These are phyloP conservation scores for Parachaetomium inaequale DNA, from an alignment of 495 filamentous ascomycete species.

Conservation along the genomic window DNA sequence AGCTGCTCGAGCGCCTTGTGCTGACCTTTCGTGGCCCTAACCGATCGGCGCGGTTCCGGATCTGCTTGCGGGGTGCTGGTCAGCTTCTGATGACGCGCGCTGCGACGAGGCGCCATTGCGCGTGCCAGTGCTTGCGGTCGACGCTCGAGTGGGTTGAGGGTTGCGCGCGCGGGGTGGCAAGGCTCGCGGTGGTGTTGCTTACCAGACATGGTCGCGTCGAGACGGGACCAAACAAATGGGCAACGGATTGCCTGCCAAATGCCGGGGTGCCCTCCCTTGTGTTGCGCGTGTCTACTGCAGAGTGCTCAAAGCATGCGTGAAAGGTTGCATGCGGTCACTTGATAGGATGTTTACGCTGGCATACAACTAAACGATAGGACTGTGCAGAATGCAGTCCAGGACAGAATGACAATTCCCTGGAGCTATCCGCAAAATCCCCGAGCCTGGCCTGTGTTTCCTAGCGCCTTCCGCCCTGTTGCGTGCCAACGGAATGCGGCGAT, in stretches of 20 bases:
- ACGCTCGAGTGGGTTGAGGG: background rate
- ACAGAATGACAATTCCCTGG: conserved; percentile 14
- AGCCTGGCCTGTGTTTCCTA: conserved; percentile 11
- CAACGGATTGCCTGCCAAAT: conserved; percentile 12
- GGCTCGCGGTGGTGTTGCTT: conserved; percentile 28
- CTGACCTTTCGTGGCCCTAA: conserved; percentile 91
- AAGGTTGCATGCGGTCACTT: conserved; percentile 32
- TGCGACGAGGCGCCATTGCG: conserved; percentile 7
- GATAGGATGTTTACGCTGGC: conserved; percentile 31
- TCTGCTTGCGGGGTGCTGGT: conserved; percentile 29
- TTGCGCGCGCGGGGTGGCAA: conserved; percentile 7
- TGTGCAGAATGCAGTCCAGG: conserved; percentile 12
- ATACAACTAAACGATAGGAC: conserved; percentile 18
- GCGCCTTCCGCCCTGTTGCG: background rate
- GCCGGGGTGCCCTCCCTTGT: conserved; percentile 8
- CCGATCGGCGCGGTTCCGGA: conserved; percentile 87
- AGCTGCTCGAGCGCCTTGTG: conserved; percentile 79
- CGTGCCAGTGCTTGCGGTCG: conserved; percentile 6
- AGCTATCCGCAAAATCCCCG: conserved; percentile 18
- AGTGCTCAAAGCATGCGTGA: conserved; percentile 34
- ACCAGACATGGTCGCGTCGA: conserved; percentile 35
- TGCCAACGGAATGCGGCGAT: background rate
- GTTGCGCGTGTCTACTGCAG: conserved; percentile 29
- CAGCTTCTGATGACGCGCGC: conserved; percentile 21
- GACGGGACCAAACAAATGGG: conserved; percentile 15